Evolutionary conservation across 2,329 filamentous ascomycete species (phyloP), one percentile per base, ranked within the genome.

Genomic region (Colletotrichum caudatum): DNA sequence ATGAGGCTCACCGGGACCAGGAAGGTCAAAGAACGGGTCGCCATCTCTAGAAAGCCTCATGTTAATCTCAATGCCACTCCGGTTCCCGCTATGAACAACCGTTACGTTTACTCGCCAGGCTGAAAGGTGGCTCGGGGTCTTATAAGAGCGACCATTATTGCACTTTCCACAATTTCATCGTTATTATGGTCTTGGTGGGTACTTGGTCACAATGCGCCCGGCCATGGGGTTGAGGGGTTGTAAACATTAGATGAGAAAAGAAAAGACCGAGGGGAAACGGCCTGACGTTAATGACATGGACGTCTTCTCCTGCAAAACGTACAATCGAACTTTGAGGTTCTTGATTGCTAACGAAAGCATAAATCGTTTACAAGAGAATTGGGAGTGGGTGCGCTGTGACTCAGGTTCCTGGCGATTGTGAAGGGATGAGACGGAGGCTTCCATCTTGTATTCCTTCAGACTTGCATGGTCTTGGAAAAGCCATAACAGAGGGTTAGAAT

Each of bases 351-450:
- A 37, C 35, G 35, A 37, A 37, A 37, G 35, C 11, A 37, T 37
- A 37, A 37, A 39, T 12, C 12, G 37, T 39, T 39, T 14, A 29
- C 9, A 12, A n/a, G 29, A 23, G 59, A n/a, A 37, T 18, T 16
- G n/a, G 44, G 57, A 14, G 23, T 12, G 7, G 16, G 18, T 63
- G 14, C 53, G 35, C 35, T 35, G 26, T 48, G 60, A 53, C 35
- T 63, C 60, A 50, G 48, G n/a, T 16, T 51, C 50, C 16, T 46
- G 39, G 11, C 29, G 37, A 53, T 62, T 18, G 29, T 48, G 41
- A 23, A 61, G n/a, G 33, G 7, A 35, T 58, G 37, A 58, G 35
- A 41, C 56, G n/a, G 56, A 58, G 23, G 35, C 56, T 29, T 41
- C n/a, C 14, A 58, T 41, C 35, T 58, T 26, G 35, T 58, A 23